These are phyloP conservation scores for Myriosclerotinia curreyana DNA, from an alignment of 2,329 filamentous ascomycete species.

Conservation along the genomic window DNA sequence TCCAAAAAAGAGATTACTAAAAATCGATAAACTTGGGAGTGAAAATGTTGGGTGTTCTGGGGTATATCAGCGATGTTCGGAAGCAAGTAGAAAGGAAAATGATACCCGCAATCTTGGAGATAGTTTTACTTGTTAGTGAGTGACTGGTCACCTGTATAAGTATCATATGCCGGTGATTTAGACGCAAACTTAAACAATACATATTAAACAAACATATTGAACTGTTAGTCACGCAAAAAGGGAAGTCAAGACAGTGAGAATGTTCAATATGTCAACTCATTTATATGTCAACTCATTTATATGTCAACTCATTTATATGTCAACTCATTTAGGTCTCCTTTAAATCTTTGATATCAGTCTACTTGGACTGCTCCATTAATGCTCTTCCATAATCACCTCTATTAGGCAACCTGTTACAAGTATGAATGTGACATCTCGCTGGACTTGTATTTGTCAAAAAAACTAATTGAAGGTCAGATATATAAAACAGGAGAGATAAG, in stretches of 20 bases:
- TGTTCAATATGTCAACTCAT: not conserved
- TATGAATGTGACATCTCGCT: conserved; percentile 77
- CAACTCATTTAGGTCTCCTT: not conserved
- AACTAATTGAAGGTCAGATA: conserved; percentile 44
- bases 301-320: not conserved
- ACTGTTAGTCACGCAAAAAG: not conserved
- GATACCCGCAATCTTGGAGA: not conserved
- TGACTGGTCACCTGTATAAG: not conserved
- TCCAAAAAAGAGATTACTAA: not conserved
- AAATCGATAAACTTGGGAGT: not conserved
- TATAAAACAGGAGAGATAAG: not conserved
- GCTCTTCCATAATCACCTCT: conserved; percentile 68
- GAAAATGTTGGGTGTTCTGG: not conserved
- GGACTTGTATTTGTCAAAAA: conserved; percentile 72
- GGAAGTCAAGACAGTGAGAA: no score
- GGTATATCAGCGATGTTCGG: not conserved
- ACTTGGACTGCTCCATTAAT: conserved; percentile 26
- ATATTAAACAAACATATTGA: not conserved
- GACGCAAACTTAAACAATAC: not conserved
- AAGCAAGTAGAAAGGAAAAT: not conserved
- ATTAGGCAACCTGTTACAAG: conserved; percentile 68
- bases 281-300: not conserved
- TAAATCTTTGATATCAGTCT: not conserved
- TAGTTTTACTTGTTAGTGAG: not conserved
- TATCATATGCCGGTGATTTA: not conserved